Evolutionary conservation across 441 rosid species (phyloP).

Genomic region (Kokia cookei): DNA sequence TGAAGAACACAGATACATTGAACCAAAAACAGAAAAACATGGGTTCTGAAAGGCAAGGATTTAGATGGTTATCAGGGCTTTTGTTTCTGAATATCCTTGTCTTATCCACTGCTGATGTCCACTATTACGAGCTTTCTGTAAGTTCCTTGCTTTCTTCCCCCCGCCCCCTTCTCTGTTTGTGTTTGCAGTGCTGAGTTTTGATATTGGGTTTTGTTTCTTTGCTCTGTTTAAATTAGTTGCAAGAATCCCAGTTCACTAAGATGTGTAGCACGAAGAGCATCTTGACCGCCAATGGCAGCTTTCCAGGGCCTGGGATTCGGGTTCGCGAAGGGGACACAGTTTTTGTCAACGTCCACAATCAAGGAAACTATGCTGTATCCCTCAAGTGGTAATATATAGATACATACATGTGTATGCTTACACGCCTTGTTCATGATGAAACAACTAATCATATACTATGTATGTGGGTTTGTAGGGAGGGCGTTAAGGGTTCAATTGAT

Average conservation of each 20-base stretch:
- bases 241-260: constrained; percentile 5
- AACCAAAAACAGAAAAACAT: not conserved
- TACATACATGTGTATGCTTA: too few relatives aligned
- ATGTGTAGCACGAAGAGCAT: constrained; percentile 13
- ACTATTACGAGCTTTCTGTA: constrained; percentile 1
- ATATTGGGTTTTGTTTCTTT: not conserved
- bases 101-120: not conserved
- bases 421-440: not conserved
- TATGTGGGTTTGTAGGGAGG: not conserved
- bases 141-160: not conserved
- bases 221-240: not conserved
- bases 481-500: not conserved
- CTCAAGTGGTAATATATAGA: not conserved
- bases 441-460: not conserved
- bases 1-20: not conserved
- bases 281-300: constrained; percentile 17
- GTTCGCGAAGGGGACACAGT: constrained; percentile 18
- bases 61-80: not conserved
- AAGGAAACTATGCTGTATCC: constrained; percentile 7
- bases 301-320: constrained; percentile 21
- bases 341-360: constrained; percentile 14
- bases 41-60: not conserved
- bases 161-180: not conserved
- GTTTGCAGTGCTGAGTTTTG: not conserved
- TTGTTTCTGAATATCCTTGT: not conserved